Evolutionary conservation across 192 early-diverging fungal genomes (phyloP), one percentile per base, ranked within the genome.

Genomic region (Funneliformis geosporum): DNA sequence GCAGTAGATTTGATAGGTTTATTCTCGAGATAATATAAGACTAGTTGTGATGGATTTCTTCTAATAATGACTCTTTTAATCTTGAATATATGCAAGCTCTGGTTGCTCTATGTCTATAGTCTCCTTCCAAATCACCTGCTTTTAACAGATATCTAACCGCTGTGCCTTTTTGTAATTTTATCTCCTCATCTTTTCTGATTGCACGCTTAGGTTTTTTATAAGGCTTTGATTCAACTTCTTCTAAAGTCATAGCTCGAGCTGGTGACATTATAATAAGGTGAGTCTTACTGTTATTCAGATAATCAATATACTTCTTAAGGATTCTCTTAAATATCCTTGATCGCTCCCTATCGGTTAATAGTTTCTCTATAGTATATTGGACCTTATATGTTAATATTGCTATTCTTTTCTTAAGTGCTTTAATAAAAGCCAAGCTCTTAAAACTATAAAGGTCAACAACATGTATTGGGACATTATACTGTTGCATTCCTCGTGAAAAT

Each of bases 201-300:
- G 33, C 33, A 33, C 33, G 33, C 33, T 33, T 33, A 33, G 33
- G 33, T 33, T 33, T 33, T 33, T 33, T 33, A 33, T 0, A 33
- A 33, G 2, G 33, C 33, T 33, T 33, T 33, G 33, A 33, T 33
- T 33, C 33, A 33, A 33, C 33, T 33, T 33, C 33, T 33, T 33
- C 2, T 2, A 33, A 75, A 60, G 59, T 75, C 59, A 75, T 60
- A 16, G 73, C 55, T 60, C 60, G 28, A 4, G 11, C 8, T 60
- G 59, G 42, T 28, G 27, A 28, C 73, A 75, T 75, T 8, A 33
- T 55, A 8, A 75, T 75, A 33, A 75, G 33, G 3, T 28, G 73
- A 8, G 73, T 75, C 38, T 60, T 60, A 60, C 38, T 61, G 61
- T 75, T 75, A 75, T 75, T 75, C 39, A 75, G 27, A 60, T 75